These are phyloP conservation scores for Coemansia reversa DNA, from an alignment of 192 early-diverging fungal species.

Conservation along the genomic window DNA sequence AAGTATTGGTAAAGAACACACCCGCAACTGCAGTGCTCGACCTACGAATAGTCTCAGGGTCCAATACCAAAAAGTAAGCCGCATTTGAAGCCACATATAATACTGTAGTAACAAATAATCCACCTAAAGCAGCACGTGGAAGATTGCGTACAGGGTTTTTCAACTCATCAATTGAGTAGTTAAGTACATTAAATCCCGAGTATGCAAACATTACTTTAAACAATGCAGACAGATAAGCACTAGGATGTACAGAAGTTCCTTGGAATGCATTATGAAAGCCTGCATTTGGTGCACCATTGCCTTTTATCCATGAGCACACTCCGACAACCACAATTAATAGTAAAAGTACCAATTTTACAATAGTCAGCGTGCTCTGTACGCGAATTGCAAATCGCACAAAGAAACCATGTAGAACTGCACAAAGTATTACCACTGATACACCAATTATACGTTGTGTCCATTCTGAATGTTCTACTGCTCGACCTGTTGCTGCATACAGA, in stretches of 20 bases:
- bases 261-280: constrained; percentile 18
- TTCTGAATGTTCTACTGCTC: constrained; percentile 17
- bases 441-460: constrained; percentile 49
- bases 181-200: constrained; percentile 59
- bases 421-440: constrained; percentile 25
- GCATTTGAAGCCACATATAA: constrained; percentile 60
- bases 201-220: constrained; percentile 60
- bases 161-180: constrained; percentile 64
- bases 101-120: constrained; percentile 50
- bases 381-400: constrained; percentile 34
- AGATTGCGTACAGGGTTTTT: constrained; percentile 59
- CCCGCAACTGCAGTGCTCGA: constrained; percentile 52
- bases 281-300: not conserved
- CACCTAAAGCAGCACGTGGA: constrained; percentile 57
- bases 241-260: constrained; percentile 29
- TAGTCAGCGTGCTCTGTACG: constrained; percentile 40
- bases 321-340: constrained; percentile 46
- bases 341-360: constrained; percentile 50
- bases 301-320: constrained; percentile 1
- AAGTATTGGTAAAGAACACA: constrained; percentile 49
- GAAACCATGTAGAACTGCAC: constrained; percentile 28
- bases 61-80: constrained; percentile 58
- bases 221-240: constrained; percentile 44
- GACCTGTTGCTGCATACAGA: constrained; percentile 37
- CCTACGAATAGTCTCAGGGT: constrained; percentile 26